Base-by-base conservation (phyloP, 2,329 filamentous ascomycete genomes). In the Metarhizium anisopliae region DNA sequence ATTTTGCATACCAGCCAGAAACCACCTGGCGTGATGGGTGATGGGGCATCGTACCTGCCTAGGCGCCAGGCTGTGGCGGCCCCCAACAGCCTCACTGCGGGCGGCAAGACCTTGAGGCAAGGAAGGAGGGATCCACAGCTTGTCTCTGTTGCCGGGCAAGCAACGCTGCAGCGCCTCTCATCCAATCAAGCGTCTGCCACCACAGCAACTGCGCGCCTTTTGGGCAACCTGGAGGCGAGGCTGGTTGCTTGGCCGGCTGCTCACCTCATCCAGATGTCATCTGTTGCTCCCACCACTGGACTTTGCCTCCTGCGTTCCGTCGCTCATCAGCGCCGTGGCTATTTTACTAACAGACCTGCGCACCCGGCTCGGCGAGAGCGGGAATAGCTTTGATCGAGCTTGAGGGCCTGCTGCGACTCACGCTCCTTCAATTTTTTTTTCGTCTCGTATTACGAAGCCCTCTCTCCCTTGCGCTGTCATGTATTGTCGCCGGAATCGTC, bases 81-180 rank as follows among this genome's bases (percentile, higher is more conserved):
- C 45, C 20, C 45, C 10, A 30, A 49, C 20, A 16, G 38, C 38
- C 10, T 13, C 38, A 40, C 38, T 40, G 8, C 45, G 45, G 25
- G 45, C 45, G 25, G 45, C 45, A 14, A 30, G 20, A 30, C 7
- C n/a, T 18, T 7, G 38, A 51, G 38, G 38, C 30, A 38, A 16
- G 25, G 45, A 49, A 49, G 45, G 45, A 49, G 25, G 45, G 52
- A 50, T 47, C 53, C 53, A 54, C 25, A 47, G n/a, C 49, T 45
- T 53, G 51, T 42, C 43, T 52, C 56, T 56, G 58, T 61, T 60
- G 59, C 60, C 56, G 47, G 59, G 59, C 60, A 59, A 49, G 45
- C 40, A 53, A 54, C 36, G 29, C 43, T 36, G 49, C 53, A 20
- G 42, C 35, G 53, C 51, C 30, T 51, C 54, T 38, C 56, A 42